A percentile compares a stretch with the other conserved stretches of the same genome.
Conservation (phyloP, 1,284 basidiomycete species). For the Cystobasidium sp. region DNA sequence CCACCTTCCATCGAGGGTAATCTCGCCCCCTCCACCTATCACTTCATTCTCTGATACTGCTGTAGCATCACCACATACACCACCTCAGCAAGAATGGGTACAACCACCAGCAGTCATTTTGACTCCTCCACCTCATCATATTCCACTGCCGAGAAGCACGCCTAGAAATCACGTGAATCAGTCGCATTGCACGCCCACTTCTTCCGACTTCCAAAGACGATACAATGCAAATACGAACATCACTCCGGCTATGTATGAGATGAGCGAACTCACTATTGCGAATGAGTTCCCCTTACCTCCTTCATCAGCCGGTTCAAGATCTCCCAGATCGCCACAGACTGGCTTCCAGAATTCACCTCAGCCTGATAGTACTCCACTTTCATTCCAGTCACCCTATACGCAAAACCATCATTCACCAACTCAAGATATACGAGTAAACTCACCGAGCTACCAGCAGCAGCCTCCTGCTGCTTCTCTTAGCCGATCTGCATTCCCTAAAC, state of each 20-base stretch:
- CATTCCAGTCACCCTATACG: background rate
- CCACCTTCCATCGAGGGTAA: constrained; percentile 17
- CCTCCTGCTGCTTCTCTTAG: too few relatives aligned
- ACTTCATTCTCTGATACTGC: background rate
- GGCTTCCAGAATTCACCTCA: background rate
- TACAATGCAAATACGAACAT: too few relatives aligned
- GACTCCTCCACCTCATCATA: background rate
- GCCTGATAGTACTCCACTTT: constrained; percentile 2
- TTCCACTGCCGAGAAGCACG: background rate
- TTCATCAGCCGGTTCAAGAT: constrained; percentile 1
- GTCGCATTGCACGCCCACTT: too few relatives aligned
- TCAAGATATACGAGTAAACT: background rate
- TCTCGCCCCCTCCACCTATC: background rate
- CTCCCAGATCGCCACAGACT: constrained; percentile 2
- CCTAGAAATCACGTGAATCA: background rate
- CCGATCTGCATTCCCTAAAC: background rate
- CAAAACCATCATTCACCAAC: background rate
- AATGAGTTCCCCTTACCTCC: constrained; percentile 8
- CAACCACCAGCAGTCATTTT: background rate
- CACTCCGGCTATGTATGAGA: too few relatives aligned
- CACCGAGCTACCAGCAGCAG: background rate
- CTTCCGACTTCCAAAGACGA: too few relatives aligned
- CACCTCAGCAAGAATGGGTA: background rate
- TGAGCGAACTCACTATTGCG: background rate
- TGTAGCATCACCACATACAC: constrained; percentile 1